phyloP scores from a whole-genome alignment of 225 moss, liverwort and hornwort species.

The Thuidium tamariscinum region DNA sequence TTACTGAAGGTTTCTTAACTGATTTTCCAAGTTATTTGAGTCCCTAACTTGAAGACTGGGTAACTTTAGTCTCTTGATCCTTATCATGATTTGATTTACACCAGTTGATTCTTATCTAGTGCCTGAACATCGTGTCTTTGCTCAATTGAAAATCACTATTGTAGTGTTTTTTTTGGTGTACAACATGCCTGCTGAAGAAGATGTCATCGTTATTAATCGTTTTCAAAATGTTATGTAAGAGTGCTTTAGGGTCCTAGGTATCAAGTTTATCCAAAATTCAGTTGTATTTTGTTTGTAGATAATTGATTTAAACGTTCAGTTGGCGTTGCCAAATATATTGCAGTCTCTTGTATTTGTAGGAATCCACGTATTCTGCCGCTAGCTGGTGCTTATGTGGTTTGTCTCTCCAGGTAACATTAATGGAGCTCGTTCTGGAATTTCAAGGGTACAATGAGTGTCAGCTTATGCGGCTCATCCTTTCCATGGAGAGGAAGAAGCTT shows the following conservation, averaged over 20 bases:
- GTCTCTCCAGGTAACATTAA: slow-evolving; percentile 22
- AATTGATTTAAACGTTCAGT: background rate
- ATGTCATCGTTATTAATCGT: background rate
- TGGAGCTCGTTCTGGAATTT: slow-evolving; percentile 30
- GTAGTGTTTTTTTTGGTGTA: background rate
- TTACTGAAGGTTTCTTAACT: background rate
- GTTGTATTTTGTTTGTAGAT: background rate
- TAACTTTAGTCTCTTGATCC: background rate
- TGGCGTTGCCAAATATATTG: background rate
- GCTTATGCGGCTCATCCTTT: slow-evolving; percentile 48
- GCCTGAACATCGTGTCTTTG: background rate
- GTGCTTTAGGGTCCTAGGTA: background rate
- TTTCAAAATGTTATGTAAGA: background rate
- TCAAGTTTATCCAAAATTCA: background rate
- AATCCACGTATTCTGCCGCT: background rate
- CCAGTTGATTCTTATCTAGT: background rate
- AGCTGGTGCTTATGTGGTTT: background rate
- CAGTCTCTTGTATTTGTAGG: background rate
- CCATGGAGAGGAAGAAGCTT: slow-evolving; percentile 42
- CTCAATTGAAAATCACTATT: background rate
- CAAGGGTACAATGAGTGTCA: slow-evolving; percentile 45
- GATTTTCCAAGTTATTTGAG: background rate
- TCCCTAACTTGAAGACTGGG: background rate
- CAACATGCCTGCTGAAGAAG: background rate
- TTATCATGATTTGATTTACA: background rate